These are phyloP conservation scores for Juncus effusus DNA, from an alignment of 176 grass and related monocot species.

Conservation along the genomic window DNA sequence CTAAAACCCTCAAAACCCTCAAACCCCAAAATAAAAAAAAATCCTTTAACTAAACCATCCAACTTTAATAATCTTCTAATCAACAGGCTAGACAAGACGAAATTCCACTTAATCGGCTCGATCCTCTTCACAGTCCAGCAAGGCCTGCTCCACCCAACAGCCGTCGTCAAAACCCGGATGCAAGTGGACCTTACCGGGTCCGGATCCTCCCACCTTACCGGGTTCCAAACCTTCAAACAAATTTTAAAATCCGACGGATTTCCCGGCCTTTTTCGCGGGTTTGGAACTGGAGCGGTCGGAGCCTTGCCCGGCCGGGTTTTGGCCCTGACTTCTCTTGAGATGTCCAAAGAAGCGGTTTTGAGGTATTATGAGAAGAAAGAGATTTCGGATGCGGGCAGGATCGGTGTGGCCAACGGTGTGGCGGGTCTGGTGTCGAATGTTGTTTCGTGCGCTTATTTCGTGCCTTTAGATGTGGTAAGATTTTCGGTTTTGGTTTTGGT, in stretches of 20 bases:
- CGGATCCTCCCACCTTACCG: constrained; percentile 51
- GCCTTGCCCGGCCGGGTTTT: constrained; percentile 75
- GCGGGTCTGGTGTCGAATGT: constrained; percentile 74
- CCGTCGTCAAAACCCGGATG: constrained; percentile 92
- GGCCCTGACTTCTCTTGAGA: constrained; percentile 76
- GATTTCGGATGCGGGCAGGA: constrained; percentile 63
- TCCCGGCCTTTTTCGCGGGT: constrained; percentile 80
- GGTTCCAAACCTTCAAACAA: constrained; percentile 65
- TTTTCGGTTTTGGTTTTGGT: neutral
- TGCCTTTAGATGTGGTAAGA: constrained; percentile 93
- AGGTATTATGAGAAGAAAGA: constrained; percentile 58
- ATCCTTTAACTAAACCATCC: too few species aligned
- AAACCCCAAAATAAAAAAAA: too few species aligned
- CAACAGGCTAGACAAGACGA: constrained; percentile 85
- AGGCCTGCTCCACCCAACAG: constrained; percentile 72
- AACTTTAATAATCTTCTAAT: too few species aligned
- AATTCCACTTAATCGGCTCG: constrained; percentile 83
- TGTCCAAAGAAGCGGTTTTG: constrained; percentile 78
- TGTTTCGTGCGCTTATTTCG: constrained; percentile 75
- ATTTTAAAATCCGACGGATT: constrained; percentile 76
- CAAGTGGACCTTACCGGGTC: constrained; percentile 61
- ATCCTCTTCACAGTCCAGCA: constrained; percentile 81
- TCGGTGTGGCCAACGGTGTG: constrained; percentile 63
- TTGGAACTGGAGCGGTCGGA: constrained; percentile 78
- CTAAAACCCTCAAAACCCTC: too few species aligned